These are phyloP conservation scores for Macrotyloma uniflorum DNA, from an alignment of 306 rosid species.

Conservation along the genomic window DNA sequence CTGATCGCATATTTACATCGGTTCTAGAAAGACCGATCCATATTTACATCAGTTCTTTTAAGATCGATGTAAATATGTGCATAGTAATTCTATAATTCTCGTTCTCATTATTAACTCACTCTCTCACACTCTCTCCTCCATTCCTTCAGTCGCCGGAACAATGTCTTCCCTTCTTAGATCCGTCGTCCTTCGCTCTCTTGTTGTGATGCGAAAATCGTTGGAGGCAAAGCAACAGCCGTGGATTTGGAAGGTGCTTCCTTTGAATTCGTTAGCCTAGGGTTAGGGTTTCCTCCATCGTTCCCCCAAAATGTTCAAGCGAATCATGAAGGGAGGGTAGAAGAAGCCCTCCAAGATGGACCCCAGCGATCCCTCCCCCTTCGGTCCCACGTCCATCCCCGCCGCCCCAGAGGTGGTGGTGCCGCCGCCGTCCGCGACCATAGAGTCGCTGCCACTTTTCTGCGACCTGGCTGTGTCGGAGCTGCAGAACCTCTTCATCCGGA, in stretches of 20 bases:
- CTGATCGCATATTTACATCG: too few relatives aligned
- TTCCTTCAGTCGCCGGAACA: slow-evolving; percentile 46
- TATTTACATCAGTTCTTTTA: too few relatives aligned
- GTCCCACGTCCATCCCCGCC: slow-evolving; percentile 21
- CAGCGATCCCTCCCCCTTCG: slow-evolving; percentile 53
- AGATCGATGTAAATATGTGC: too few relatives aligned
- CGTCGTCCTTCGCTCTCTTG: slow-evolving; percentile 32
- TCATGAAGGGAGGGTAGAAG: slow-evolving; percentile 82
- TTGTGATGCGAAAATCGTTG: slow-evolving; percentile 43
- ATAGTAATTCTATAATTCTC: not conserved
- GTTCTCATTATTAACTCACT: not conserved
- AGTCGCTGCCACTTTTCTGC: slow-evolving; percentile 69
- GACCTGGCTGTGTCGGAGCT: slow-evolving; percentile 76
- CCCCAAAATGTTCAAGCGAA: slow-evolving; percentile 71
- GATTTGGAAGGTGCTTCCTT: slow-evolving; percentile 40
- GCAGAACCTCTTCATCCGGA: slow-evolving; percentile 70
- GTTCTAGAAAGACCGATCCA: too few relatives aligned
- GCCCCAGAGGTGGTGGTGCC: slow-evolving; percentile 37
- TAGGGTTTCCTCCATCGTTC: slow-evolving; percentile 52
- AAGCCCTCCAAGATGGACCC: slow-evolving; percentile 89
- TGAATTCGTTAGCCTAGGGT: slow-evolving; percentile 51
- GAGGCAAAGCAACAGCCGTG: not conserved
- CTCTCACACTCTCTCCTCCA: slow-evolving; percentile 18
- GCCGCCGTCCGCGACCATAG: slow-evolving; percentile 69
- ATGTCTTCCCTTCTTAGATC: too few relatives aligned